Percentiles rank a stretch among this genome's conserved stretches.
Evolutionary conservation across 2,329 filamentous ascomycete species (phyloP).

Genomic region (Epichloe uncinata): DNA sequence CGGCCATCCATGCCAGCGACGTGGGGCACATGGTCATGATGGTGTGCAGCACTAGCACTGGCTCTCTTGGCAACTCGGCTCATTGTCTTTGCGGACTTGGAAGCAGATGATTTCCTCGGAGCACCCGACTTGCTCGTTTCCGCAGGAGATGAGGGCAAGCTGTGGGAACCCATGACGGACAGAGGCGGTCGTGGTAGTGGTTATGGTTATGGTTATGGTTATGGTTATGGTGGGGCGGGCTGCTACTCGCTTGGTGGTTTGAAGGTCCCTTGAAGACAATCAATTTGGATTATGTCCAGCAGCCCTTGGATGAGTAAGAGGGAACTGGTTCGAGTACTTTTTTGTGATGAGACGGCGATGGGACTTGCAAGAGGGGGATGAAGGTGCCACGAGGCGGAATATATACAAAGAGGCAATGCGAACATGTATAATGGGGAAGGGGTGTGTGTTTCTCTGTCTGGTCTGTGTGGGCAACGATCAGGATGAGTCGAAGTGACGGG

Average conservation of each 20-base stretch:
- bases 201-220: no score
- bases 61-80: constrained; percentile 40
- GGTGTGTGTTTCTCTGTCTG: no score
- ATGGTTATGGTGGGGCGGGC: no score
- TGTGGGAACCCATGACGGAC: constrained; percentile 29
- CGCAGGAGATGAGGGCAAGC: constrained; percentile 38
- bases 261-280: no score
- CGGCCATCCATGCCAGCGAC: constrained; percentile 34
- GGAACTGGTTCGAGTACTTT: no score
- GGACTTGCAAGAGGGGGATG: neutral
- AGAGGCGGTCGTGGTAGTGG: neutral
- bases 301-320: no score
- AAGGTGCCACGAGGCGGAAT: neutral
- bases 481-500: neutral
- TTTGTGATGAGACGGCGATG: neutral
- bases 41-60: constrained; percentile 23
- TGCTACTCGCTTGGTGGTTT: no score
- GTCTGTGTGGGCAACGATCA: neutral
- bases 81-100: constrained; percentile 35
- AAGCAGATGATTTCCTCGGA: constrained; percentile 26
- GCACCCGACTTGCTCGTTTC: constrained; percentile 29
- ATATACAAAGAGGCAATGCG: neutral
- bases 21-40: constrained; percentile 24
- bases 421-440: neutral
- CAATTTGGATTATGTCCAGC: no score